Evolutionary conservation across 2,329 filamentous ascomycete genomes (phyloP).

Genomic region (Ampelomyces quisqualis): DNA sequence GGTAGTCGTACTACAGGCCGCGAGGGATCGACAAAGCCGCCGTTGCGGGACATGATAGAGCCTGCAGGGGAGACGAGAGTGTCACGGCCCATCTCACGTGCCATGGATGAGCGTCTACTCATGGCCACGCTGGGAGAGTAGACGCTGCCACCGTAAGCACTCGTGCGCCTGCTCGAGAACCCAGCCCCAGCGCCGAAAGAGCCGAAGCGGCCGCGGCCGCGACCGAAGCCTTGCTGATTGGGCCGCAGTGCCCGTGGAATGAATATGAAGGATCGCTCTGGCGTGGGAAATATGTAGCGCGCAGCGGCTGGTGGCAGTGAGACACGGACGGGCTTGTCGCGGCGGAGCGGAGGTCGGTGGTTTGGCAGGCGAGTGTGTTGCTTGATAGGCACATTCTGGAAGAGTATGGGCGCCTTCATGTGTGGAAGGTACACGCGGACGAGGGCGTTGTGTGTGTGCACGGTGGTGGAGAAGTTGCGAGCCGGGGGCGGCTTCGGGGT

Average conservation of each 20-base stretch:
- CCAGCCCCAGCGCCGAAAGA: constrained; percentile 59
- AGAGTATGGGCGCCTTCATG: constrained; percentile 69
- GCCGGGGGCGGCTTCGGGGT: constrained; percentile 38
- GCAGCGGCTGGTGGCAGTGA: constrained; percentile 78
- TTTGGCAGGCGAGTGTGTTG: constrained; percentile 93
- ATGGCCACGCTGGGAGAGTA: constrained; percentile 87
- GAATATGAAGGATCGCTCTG: constrained; percentile 94
- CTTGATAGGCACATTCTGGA: constrained; percentile 76
- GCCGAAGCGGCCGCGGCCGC: constrained; percentile 69
- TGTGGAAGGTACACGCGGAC: constrained; percentile 78
- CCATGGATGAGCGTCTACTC: constrained; percentile 81
- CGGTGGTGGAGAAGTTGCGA: constrained; percentile 72
- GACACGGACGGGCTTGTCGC: constrained; percentile 94
- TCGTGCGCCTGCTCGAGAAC: constrained; percentile 74
- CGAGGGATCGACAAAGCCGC: constrained; percentile 58
- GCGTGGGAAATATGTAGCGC: constrained; percentile 86
- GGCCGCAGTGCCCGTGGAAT: constrained; percentile 91
- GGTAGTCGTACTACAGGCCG: constrained; percentile 83
- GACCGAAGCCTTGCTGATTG: constrained; percentile 76
- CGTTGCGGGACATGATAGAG: constrained; percentile 70
- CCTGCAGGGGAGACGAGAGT: constrained; percentile 77
- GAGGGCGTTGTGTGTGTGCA: constrained; percentile 78
- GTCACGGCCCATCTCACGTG: constrained; percentile 67
- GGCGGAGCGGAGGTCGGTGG: constrained; percentile 86
- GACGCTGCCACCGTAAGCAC: constrained; percentile 74